Evolutionary conservation across 306 rosid species (phyloP).

Genomic region (Aeschynomene evenia): DNA sequence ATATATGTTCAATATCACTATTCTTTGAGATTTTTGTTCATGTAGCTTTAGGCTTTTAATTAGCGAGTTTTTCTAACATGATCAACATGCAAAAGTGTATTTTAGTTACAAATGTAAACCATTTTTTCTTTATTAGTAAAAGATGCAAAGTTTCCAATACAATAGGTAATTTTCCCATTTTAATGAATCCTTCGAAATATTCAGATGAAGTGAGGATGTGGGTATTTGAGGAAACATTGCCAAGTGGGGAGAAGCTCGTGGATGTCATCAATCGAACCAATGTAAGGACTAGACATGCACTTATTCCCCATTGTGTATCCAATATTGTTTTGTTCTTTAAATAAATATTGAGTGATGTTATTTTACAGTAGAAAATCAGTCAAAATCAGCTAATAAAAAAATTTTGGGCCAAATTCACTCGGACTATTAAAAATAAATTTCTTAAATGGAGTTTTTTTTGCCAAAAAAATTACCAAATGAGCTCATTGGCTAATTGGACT

Average conservation of each 20-base stretch:
- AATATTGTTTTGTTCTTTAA: not conserved
- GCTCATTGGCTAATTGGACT: no score
- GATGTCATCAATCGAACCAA: constrained; percentile 75
- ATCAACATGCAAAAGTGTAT: not conserved
- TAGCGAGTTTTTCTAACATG: no score
- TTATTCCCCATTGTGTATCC: not conserved
- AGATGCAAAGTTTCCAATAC: not conserved
- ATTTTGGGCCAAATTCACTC: no score
- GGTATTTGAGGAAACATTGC: constrained; percentile 82
- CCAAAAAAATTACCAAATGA: no score
- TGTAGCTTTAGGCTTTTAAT: no score
- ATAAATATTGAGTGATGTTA: no score
- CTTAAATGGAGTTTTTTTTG: no score
- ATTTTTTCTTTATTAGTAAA: not conserved
- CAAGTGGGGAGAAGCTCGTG: constrained; percentile 76
- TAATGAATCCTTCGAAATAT: constrained; percentile 24
- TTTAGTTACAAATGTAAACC: not conserved
- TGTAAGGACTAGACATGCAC: constrained; percentile 44
- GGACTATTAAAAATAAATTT: no score
- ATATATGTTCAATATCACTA: no score
- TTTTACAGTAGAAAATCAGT: no score
- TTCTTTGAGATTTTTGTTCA: no score
- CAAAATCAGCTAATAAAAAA: no score
- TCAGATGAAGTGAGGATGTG: constrained; percentile 95
- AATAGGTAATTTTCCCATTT: constrained; percentile 12